A percentile compares a stretch with the other conserved stretches of the same genome.
Evolutionary conservation across 306 rosid species (phyloP).

Genomic region (Mimosa pudica): DNA sequence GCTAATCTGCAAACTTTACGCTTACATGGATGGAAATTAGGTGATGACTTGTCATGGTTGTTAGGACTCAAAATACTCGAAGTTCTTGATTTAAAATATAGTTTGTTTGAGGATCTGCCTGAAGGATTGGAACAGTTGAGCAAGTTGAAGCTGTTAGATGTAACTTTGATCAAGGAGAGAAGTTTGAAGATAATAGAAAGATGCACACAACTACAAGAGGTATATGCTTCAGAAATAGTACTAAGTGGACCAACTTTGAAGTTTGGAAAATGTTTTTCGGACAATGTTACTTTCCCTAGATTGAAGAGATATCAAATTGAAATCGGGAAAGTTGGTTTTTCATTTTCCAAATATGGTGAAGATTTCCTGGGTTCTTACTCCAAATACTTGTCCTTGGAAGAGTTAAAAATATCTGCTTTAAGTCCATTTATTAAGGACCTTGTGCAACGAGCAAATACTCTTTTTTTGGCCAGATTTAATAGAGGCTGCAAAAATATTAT

Average conservation of each 20-base stretch:
- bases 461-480: neutral
- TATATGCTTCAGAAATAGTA: neutral
- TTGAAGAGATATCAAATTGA: neutral
- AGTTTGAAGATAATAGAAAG: neutral
- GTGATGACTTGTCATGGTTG: neutral
- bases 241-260: neutral
- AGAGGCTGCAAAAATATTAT: conserved; percentile 12
- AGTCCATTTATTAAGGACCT: conserved; percentile 1
- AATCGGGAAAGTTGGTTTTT: neutral
- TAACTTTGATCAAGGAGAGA: neutral
- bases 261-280: neutral
- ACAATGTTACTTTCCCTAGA: neutral
- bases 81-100: neutral
- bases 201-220: neutral
- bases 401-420: neutral
- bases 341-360: neutral
- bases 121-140: neutral
- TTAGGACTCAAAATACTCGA: neutral
- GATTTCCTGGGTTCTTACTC: neutral
- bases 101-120: neutral
- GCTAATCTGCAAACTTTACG: neutral
- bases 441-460: neutral
- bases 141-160: neutral
- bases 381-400: neutral
- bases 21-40: fast-evolving